Base-by-base conservation (phyloP, 164 flowering plant genomes). In the Umbilicus rupestris region DNA sequence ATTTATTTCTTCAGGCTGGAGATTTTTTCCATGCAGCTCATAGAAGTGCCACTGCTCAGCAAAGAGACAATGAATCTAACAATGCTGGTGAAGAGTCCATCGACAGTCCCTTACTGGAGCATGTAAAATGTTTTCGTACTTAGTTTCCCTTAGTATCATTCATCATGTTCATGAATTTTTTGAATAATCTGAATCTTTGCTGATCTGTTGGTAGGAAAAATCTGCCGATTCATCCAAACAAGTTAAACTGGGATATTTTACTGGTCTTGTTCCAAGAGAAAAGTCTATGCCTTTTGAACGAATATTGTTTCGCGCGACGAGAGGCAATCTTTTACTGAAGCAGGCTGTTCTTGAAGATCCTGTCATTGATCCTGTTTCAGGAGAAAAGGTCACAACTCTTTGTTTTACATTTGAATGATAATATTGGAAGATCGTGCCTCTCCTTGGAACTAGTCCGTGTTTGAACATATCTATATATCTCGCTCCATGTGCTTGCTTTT, bases 241-340 rank as follows among this genome's bases (percentile, higher is more conserved):
- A 78, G 84, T 95, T 57, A 90, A 92, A 70, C 75, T 95, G 78
- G 99, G 99, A 12, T 92, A 78, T 76, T 63, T 90, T 12, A 73
- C 85, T 66, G 99, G 99, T 37, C 94, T 95, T 71, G 92, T 95
- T 72, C 92, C 97, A 7, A 83, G 87, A 70, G 97, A 78, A 50
- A 95, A 92, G 76, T 78, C 90, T 16, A 81, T 92, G 90, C 84
- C 94, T 65, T 95, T 95, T 80, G 97, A 95, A 80, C 87, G 99
- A 81, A 92, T 92, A 57, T 47, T 95, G 37, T 95, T 92, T 78
- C 97, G 99, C 74, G 97, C 99, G 58, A 95, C 99, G 14, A 82
- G 99, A 80, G 99, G 99, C 46, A 95, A 95, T 75, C 78, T 95
- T 69, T 88, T 72, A 72, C 75, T 95, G 64, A 90, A 72, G 78